phyloP scores from a whole-genome alignment of 208 protist genomes.

The Trypanosoma brucei region DNA sequence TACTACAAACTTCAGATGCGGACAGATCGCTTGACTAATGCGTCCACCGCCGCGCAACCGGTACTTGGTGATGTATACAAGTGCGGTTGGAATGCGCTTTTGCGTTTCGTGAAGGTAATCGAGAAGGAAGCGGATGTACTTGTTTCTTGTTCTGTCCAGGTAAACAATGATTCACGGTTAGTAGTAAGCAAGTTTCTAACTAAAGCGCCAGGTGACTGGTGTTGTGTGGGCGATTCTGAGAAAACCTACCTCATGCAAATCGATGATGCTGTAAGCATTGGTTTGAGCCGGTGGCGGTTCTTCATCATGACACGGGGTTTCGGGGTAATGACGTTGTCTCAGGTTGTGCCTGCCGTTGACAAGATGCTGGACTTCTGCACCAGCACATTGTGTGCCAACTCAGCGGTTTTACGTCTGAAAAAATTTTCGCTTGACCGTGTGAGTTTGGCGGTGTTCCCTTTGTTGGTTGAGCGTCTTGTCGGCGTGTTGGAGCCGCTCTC shows the following conservation, averaged over 20 bases:
- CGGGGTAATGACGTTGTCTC: constrained; percentile 6
- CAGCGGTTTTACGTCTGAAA: constrained; percentile 48
- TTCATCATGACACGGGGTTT: constrained; percentile 23
- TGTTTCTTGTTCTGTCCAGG: constrained; percentile 68
- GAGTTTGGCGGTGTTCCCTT: constrained; percentile 44
- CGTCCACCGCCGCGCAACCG: not conserved
- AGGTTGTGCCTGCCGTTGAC: constrained; percentile 13
- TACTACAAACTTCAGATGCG: constrained; percentile 74
- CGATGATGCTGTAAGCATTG: constrained; percentile 42
- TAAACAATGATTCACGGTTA: constrained; percentile 24
- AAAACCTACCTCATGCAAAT: constrained; percentile 47
- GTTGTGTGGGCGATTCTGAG: constrained; percentile 68
- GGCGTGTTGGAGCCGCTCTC: constrained; percentile 39
- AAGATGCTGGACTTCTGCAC: constrained; percentile 29
- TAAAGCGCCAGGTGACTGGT: constrained; percentile 61
- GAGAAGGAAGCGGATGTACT: constrained; percentile 79
- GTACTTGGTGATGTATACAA: not conserved
- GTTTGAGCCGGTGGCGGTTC: constrained; percentile 49
- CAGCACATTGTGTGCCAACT: constrained; percentile 35
- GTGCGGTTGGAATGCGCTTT: not conserved
- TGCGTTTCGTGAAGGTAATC: constrained; percentile 83
- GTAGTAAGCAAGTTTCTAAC: constrained; percentile 64
- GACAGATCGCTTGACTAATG: not conserved
- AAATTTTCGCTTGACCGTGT: constrained; percentile 64
- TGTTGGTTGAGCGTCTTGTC: constrained; percentile 60